phyloP scores from a whole-genome alignment of 352 stramenopile genomes.

The Phytophthora tentaculata region DNA sequence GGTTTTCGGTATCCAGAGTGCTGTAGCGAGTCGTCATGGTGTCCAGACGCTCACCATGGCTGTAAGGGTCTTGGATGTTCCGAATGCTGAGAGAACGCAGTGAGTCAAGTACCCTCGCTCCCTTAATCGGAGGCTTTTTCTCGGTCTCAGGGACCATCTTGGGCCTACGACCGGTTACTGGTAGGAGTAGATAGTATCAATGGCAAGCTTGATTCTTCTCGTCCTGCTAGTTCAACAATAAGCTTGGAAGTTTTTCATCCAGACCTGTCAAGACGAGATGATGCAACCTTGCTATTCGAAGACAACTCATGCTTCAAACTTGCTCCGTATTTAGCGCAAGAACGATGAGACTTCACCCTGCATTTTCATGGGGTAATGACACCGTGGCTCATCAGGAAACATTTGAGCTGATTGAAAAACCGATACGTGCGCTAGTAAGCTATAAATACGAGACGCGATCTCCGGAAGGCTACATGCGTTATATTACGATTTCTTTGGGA shows the following conservation, averaged over 20 bases:
- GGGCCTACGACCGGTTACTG: neutral
- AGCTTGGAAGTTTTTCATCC: neutral
- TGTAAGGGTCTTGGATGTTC: constrained; percentile 44
- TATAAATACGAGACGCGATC: too few species aligned
- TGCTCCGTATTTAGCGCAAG: neutral
- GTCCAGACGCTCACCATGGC: constrained; percentile 29
- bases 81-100: constrained; percentile 4
- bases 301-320: neutral
- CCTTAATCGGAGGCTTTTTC: neutral
- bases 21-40: constrained; percentile 31
- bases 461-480: too few species aligned
- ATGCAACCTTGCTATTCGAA: neutral
- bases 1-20: constrained; percentile 50
- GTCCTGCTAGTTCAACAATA: neutral
- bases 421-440: too few species aligned
- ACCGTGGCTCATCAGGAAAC: too few species aligned
- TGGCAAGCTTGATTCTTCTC: neutral
- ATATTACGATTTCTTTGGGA: too few species aligned
- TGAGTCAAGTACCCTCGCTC: neutral
- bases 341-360: neutral
- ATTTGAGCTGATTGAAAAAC: too few species aligned
- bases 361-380: neutral
- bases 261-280: neutral
- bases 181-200: neutral
- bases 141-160: constrained; percentile 3